These are phyloP conservation scores for Pythium rhizo-oryzae DNA, from an alignment of 352 stramenopile species.

Conservation along the genomic window DNA sequence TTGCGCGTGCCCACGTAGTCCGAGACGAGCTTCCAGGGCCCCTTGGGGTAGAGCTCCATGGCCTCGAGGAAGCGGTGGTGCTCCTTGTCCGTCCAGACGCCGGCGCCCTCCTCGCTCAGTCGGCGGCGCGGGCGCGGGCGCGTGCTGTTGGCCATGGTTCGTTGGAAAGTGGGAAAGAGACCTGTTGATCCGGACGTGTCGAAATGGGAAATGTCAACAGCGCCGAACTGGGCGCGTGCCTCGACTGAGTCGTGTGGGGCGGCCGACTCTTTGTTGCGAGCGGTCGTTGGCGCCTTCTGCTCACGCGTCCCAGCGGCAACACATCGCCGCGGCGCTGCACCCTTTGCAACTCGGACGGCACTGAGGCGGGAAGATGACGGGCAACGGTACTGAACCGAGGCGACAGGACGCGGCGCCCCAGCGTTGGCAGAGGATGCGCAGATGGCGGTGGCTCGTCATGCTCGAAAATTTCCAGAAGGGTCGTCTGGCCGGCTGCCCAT, in stretches of 20 bases:
- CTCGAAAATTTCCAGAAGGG: slow-evolving; percentile 30
- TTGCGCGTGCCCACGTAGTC: slow-evolving; percentile 35
- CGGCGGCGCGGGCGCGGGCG: slow-evolving; percentile 21
- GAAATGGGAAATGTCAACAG: slow-evolving; percentile 23
- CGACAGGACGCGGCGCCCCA: slow-evolving; percentile 10
- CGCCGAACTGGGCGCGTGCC: slow-evolving; percentile 1
- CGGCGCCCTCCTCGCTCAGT: slow-evolving; percentile 28
- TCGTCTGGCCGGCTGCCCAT: slow-evolving; percentile 23
- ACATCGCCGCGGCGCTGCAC: too few species aligned
- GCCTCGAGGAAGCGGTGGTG: slow-evolving; percentile 41
- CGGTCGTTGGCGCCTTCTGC: slow-evolving; percentile 7
- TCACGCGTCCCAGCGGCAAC: background rate
- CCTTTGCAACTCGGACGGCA: background rate
- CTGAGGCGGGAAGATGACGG: slow-evolving; percentile 18
- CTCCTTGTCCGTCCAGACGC: slow-evolving; percentile 38
- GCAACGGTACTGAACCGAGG: slow-evolving; percentile 15
- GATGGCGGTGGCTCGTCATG: slow-evolving; percentile 29
- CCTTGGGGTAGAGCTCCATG: slow-evolving; percentile 37
- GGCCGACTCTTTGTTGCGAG: slow-evolving; percentile 9
- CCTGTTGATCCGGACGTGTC: slow-evolving; percentile 1
- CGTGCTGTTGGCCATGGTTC: slow-evolving; percentile 18
- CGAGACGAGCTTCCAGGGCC: slow-evolving; percentile 44
- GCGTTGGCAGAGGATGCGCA: slow-evolving; percentile 8
- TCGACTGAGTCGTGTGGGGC: background rate
- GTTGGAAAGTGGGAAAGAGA: background rate